These are phyloP conservation scores for Peronospora belbahrii DNA, from an alignment of 352 stramenopile species.

Conservation along the genomic window DNA sequence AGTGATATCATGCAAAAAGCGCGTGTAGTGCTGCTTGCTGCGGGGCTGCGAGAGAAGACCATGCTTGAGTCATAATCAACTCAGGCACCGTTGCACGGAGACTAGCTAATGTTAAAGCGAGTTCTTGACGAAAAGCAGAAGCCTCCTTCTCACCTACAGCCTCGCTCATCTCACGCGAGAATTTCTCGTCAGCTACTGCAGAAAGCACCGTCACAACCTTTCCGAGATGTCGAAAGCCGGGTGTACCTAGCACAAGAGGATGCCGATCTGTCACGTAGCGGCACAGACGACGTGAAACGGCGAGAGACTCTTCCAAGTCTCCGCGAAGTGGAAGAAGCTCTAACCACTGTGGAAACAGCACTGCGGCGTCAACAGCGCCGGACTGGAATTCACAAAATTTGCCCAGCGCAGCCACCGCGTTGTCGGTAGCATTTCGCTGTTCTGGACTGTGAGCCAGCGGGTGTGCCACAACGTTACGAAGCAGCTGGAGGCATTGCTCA, in stretches of 20 bases:
- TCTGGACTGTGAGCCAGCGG: slow-evolving; percentile 36
- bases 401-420: slow-evolving; percentile 65
- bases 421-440: slow-evolving; percentile 73
- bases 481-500: slow-evolving; percentile 37
- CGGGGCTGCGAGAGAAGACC: slow-evolving; percentile 34
- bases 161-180: slow-evolving; percentile 31
- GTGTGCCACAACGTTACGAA: slow-evolving; percentile 50
- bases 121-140: slow-evolving; percentile 27
- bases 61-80: slow-evolving; percentile 49
- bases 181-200: slow-evolving; percentile 35
- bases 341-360: slow-evolving; percentile 67
- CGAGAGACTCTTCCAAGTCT: slow-evolving; percentile 68
- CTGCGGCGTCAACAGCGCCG: slow-evolving; percentile 31
- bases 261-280: slow-evolving; percentile 50
- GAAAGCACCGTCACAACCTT: slow-evolving; percentile 57
- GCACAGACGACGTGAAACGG: slow-evolving; percentile 59
- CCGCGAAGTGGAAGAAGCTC: slow-evolving; percentile 59
- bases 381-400: slow-evolving; percentile 67
- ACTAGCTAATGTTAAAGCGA: slow-evolving; percentile 38
- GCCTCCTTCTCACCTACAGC: slow-evolving; percentile 43
- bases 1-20: slow-evolving; percentile 58
- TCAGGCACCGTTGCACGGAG: slow-evolving; percentile 49
- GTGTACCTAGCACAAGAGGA: slow-evolving; percentile 45
- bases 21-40: slow-evolving; percentile 59
- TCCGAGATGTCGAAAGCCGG: slow-evolving; percentile 37